These are phyloP conservation scores for Clathrus columnatus DNA, from an alignment of 768 basidiomycete species.

Conservation along the genomic window DNA sequence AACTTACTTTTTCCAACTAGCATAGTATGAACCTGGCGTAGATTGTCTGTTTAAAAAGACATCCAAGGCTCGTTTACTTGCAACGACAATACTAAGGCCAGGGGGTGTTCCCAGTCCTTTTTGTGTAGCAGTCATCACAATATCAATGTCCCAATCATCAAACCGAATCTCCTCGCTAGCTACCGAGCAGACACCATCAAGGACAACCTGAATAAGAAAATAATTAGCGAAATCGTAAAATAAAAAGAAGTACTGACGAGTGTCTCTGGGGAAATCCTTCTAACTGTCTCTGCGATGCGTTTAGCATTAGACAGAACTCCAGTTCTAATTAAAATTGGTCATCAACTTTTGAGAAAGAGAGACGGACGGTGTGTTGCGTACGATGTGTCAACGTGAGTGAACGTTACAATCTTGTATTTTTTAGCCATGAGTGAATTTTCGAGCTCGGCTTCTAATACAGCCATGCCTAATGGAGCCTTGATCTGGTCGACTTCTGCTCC, in stretches of 20 bases:
- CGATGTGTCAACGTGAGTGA: slow-evolving; percentile 96
- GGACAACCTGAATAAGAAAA: slow-evolving; percentile 42
- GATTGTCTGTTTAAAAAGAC: slow-evolving; percentile 53
- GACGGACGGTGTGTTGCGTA: slow-evolving; percentile 23
- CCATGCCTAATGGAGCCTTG: slow-evolving; percentile 74
- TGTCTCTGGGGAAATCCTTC: slow-evolving; percentile 73
- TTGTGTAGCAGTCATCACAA: slow-evolving; percentile 78
- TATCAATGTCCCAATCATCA: slow-evolving; percentile 90
- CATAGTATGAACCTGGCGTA: slow-evolving; percentile 74
- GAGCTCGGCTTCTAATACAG: slow-evolving; percentile 51
- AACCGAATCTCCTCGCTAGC: slow-evolving; percentile 92
- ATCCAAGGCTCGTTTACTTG: slow-evolving; percentile 71
- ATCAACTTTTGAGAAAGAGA: background rate
- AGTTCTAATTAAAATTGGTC: slow-evolving; percentile 12
- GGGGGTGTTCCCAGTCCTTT: slow-evolving; percentile 93
- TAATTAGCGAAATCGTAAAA: slow-evolving; percentile 4
- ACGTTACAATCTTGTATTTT: slow-evolving; percentile 81
- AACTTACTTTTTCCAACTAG: slow-evolving; percentile 74
- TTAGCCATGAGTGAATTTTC: slow-evolving; percentile 64
- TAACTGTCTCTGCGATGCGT: slow-evolving; percentile 63
- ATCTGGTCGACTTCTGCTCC: slow-evolving; percentile 83
- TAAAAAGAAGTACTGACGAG: slow-evolving; percentile 38
- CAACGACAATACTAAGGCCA: slow-evolving; percentile 80
- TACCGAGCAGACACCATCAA: slow-evolving; percentile 95
- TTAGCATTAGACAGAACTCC: slow-evolving; percentile 84